phyloP scores from a whole-genome alignment of 192 early-diverging fungal genomes.

The Mortierella claussenii region DNA sequence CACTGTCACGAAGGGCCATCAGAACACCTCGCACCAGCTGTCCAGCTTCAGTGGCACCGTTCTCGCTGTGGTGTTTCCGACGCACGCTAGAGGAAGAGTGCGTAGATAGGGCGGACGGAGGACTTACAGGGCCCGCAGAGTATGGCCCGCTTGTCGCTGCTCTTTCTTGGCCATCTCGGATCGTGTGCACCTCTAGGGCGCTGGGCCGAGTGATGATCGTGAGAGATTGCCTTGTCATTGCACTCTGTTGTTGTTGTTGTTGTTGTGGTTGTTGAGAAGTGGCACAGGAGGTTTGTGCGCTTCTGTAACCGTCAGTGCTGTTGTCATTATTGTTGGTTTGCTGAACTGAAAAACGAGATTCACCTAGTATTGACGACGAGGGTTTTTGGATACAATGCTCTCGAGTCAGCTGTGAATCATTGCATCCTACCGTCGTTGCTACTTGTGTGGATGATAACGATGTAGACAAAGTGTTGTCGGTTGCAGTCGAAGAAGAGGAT shows the following conservation, averaged over 20 bases:
- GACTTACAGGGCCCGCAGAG: too few relatives aligned
- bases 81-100: constrained; percentile 2
- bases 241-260: neutral
- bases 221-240: constrained; percentile 24
- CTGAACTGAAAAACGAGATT: too few relatives aligned
- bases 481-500: constrained; percentile 17
- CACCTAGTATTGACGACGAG: too few relatives aligned
- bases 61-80: constrained; percentile 33
- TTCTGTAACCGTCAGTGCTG: constrained; percentile 3
- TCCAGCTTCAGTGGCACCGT: neutral
- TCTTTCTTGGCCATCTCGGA: constrained; percentile 20
- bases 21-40: constrained; percentile 20
- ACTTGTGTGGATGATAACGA: too few relatives aligned
- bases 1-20: constrained; percentile 35
- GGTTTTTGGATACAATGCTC: too few relatives aligned
- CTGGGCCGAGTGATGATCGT: constrained; percentile 28
- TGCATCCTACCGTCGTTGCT: too few relatives aligned
- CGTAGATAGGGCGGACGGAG: too few relatives aligned
- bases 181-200: constrained; percentile 22
- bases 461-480: neutral
- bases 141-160: too few relatives aligned
- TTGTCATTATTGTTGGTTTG: constrained; percentile 6
- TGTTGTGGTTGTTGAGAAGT: neutral
- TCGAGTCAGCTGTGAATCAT: too few relatives aligned
- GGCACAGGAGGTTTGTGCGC: neutral